Evolutionary conservation across 2,329 filamentous ascomycete genomes (phyloP).

Genomic region (Colletotrichum lentis): DNA sequence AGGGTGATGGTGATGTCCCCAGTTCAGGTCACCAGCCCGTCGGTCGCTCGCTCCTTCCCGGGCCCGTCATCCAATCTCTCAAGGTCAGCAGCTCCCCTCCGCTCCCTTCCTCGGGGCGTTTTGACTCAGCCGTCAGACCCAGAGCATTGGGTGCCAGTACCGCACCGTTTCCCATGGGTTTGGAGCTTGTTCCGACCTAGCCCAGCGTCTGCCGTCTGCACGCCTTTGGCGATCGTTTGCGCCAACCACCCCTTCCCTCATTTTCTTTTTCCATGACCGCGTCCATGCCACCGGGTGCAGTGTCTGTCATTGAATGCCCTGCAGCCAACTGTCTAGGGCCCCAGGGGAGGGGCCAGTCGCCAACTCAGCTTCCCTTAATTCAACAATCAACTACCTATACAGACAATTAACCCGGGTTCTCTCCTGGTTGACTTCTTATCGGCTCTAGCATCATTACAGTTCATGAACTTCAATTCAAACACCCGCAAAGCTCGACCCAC

Average conservation of each 20-base stretch:
- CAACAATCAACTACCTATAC: too few species aligned
- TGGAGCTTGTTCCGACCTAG: not conserved
- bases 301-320: not conserved
- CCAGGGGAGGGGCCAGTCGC: too few species aligned
- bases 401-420: too few species aligned
- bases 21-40: not conserved
- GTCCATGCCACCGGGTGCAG: conserved; percentile 11
- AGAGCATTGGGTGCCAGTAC: conserved; percentile 14
- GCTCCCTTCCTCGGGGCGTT: not conserved
- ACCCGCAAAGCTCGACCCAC: too few species aligned
- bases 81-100: not conserved
- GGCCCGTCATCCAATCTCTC: conserved; percentile 35
- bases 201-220: conserved; percentile 9
- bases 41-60: conserved; percentile 31
- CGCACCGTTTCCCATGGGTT: conserved; percentile 32
- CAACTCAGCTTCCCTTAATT: too few species aligned
- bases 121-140: conserved; percentile 34
- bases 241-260: not conserved
- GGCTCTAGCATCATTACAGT: not conserved
- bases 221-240: conserved; percentile 1
- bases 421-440: not conserved
- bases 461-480: not conserved
- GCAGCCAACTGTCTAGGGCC: too few species aligned
- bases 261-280: not conserved
- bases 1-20: too few species aligned